A percentile compares a stretch with the other conserved stretches of the same genome.
Evolutionary conservation across 2,329 filamentous ascomycete species (phyloP).

Genomic region (Fusarium sp.): DNA sequence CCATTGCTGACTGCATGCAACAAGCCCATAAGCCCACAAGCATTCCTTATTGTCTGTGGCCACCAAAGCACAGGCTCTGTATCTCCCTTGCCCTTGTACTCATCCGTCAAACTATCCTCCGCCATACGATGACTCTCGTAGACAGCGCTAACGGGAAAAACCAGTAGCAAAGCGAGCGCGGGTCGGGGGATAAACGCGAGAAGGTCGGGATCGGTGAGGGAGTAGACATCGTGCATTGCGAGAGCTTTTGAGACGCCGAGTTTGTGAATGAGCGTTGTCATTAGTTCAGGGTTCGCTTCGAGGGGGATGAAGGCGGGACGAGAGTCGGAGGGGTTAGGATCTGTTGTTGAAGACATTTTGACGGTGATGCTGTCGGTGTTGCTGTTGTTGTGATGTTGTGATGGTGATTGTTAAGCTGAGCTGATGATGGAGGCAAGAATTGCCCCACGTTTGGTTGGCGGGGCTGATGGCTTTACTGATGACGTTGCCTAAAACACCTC

Average conservation of each 20-base stretch:
- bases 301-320: conserved; percentile 68
- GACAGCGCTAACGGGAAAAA: conserved; percentile 84
- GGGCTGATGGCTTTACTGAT: conserved; percentile 13
- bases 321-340: conserved; percentile 56
- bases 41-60: conserved; percentile 93
- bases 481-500: conserved; percentile 24
- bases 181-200: conserved; percentile 90
- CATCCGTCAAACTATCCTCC: conserved; percentile 74
- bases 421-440: neutral
- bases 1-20: conserved; percentile 88
- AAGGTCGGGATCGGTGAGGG: conserved; percentile 85
- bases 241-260: conserved; percentile 85
- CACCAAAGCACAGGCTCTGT: conserved; percentile 90
- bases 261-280: conserved; percentile 83
- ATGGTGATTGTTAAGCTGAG: neutral
- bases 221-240: conserved; percentile 91
- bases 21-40: conserved; percentile 90
- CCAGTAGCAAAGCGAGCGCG: conserved; percentile 87
- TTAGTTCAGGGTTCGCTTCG: conserved; percentile 86
- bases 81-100: conserved; percentile 76
- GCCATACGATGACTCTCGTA: conserved; percentile 82
- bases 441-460: conserved; percentile 25
- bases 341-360: conserved; percentile 52
- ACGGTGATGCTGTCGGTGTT: neutral
- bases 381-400: too few species aligned